Base-by-base conservation (phyloP, 139 green algal species). In the Tetradesmus lagerheimii region DNA sequence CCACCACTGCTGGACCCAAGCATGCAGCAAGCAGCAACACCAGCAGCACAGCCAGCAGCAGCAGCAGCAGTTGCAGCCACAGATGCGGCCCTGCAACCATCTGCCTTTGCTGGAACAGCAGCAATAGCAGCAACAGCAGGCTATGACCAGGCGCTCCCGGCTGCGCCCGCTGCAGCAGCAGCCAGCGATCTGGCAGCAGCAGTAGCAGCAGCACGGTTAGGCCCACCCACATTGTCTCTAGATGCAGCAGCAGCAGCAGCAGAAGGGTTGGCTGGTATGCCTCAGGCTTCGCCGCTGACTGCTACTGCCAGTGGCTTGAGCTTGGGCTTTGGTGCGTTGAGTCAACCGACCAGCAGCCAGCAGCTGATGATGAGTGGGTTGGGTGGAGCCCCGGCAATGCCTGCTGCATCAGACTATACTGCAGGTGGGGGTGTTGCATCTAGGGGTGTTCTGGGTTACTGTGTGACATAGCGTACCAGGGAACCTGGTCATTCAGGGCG, bases 11-110 rank as follows among this genome's bases (percentile, higher is more conserved):
- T 80, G 35, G n/a, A 43, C 34, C 75, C 35, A n/a, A 43, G 18
- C 34, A 37, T 80, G 75, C 75, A 80, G 35, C 35, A 47, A 75
- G 45, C 53, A 78, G 50, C 81, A 37, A n/a, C 53, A 87, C 41
- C 81, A 87, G 53, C 81, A 87, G 53, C 81, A 87, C 53, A 18
- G 27, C 4, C 53, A 45, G 81, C 53, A 53, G 53, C 50, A 50
- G 12, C 45, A 50, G 45, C 31, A 11, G 80, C 80, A 77, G 57
- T 31, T 71, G 57, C 23, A 1, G 57, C 57, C 3, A 45, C 80
- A 77, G 57, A 71, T 71, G 57, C 23, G 18, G 57, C 57, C 3
- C 57, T 71, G 57, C 57, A 71, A 23, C 57, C 57, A 71, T 71
- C 18, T 71, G 81, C 50, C 53, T 53, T 67, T 47, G 81, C 81